A percentile compares a stretch with the other conserved stretches of the same genome.
Evolutionary conservation across 257 asterid species (phyloP).

Genomic region (Sherardia arvensis): DNA sequence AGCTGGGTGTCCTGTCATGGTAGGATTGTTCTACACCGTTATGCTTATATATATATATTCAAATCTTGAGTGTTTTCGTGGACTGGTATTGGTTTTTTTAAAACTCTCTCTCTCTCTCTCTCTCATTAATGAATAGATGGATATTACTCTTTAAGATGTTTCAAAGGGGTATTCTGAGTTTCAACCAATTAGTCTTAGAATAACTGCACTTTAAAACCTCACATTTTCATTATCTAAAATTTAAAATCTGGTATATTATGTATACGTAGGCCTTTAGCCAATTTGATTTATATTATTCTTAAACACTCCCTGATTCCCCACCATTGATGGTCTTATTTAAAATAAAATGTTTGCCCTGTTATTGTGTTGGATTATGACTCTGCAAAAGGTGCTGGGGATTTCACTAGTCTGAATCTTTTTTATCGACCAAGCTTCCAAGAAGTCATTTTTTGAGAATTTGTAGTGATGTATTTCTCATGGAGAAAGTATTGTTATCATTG

Average conservation of each 20-base stretch:
- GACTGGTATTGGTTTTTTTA: background rate
- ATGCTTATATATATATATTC: constrained; percentile 2
- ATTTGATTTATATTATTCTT: background rate
- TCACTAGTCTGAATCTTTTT: background rate
- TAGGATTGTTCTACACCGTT: constrained; percentile 20
- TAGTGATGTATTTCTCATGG: background rate
- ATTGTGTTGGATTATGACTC: background rate
- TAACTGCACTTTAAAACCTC: background rate
- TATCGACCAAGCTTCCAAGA: background rate
- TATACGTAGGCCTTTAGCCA: background rate
- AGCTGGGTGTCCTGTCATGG: constrained; percentile 99
- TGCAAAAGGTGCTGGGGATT: background rate
- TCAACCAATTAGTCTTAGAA: background rate
- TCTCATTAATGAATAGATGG: background rate
- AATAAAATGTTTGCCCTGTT: background rate
- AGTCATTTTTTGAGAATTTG: background rate
- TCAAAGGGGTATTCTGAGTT: background rate
- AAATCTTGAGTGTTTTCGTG: background rate
- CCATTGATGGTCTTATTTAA: too few relatives aligned
- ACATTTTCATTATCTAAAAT: background rate
- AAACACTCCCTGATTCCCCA: too few relatives aligned
- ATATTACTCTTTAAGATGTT: background rate
- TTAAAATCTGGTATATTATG: background rate
- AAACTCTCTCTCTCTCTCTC: too few relatives aligned
- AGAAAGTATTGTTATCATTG: background rate